Evolutionary conservation across 2,329 filamentous ascomycete genomes (phyloP), one percentile per base, ranked within the genome.

Genomic region (Colletotrichum horii): DNA sequence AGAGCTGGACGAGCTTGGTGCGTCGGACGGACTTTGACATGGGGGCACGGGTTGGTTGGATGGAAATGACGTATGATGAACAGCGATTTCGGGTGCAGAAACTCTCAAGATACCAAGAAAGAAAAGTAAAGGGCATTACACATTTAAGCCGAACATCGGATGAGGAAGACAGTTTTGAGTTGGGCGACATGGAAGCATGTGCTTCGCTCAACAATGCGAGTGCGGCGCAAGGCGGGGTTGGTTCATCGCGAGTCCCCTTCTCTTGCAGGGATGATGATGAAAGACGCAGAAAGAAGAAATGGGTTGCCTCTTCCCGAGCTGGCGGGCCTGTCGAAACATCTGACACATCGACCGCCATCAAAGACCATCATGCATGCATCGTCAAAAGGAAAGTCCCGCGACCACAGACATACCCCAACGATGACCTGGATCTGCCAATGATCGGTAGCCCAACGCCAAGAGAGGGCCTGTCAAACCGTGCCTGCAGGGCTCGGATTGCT

Each of bases 91-190:
- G 43, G 43, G 43, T 8, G n/a, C 12, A 52, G n/a, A 22, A 22
- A 52, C 43, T 52, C n/a, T 22, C 43, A 22, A 52, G 43, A 52
- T 52, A 52, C 43, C 43, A 22, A 8, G 2, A 52, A 52, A 22
- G 6, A 52, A 52, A 52, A 22, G 43, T 12, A 8, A 24, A 52
- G 43, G 26, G 61, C 30, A 72, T 58, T 22, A 12, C 14, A 19
- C 30, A 22, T 36, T 52, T 28, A 32, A 38, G 69, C 73, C 73
- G 73, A 72, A 75, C 36, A 72, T 75, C 69, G 73, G 73, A 75
- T 72, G 32, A 48, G 15, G 30, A 55, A 36, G 12, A 36, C 19
- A 4, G n/a, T 30, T 22, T 34, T 62, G 58, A 62, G 58, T n/a
- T 36, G n/a, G n/a, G 58, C 56, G 56, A 60, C 26, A 30, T 30